Conservation (phyloP, 345 rosid species). For the Populus euphratica region DNA sequence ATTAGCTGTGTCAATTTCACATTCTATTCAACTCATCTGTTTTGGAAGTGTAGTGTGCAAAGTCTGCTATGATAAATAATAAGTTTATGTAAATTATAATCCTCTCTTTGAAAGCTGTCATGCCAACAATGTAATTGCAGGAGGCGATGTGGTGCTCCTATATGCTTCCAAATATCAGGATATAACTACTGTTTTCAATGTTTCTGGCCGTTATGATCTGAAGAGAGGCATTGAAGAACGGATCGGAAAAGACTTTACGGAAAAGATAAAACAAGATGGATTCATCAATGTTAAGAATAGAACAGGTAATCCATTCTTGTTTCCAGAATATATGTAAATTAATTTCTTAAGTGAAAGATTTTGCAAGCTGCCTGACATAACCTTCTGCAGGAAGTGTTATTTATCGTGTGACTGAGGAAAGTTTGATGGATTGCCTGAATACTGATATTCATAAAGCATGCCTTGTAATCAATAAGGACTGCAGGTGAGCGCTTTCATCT, state of each 20-base stretch:
- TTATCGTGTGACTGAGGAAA: conserved; percentile 18
- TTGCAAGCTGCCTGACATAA: not conserved
- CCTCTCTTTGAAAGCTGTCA: not conserved
- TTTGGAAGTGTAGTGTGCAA: not conserved
- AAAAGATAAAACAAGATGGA: conserved; percentile 26
- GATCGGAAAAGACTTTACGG: conserved; percentile 22
- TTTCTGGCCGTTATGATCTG: conserved; percentile 36
- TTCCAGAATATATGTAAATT: not conserved
- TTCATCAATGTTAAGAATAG: conserved; percentile 19
- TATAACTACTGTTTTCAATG: conserved; percentile 20
- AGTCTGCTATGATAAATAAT: not conserved
- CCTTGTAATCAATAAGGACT: conserved; percentile 17
- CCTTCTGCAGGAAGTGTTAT: conserved; percentile 11
- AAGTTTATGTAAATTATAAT: not conserved
- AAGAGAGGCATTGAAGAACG: conserved; percentile 21
- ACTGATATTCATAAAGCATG: conserved; percentile 28
- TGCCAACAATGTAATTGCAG: conserved; percentile 10
- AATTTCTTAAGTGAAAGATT: not conserved
- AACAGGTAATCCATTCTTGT: conserved; percentile 12
- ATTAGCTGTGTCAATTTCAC: not conserved
- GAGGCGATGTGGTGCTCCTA: conserved; percentile 24
- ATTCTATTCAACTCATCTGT: conserved; percentile 1
- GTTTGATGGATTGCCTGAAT: conserved; percentile 27
- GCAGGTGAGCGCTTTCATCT: conserved; percentile 21
- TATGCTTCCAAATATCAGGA: conserved; percentile 34